A percentile compares a stretch with the other conserved stretches of the same genome.
These are phyloP conservation scores for Ulvella scutata DNA, from an alignment of 139 green algal species.

Conservation along the genomic window DNA sequence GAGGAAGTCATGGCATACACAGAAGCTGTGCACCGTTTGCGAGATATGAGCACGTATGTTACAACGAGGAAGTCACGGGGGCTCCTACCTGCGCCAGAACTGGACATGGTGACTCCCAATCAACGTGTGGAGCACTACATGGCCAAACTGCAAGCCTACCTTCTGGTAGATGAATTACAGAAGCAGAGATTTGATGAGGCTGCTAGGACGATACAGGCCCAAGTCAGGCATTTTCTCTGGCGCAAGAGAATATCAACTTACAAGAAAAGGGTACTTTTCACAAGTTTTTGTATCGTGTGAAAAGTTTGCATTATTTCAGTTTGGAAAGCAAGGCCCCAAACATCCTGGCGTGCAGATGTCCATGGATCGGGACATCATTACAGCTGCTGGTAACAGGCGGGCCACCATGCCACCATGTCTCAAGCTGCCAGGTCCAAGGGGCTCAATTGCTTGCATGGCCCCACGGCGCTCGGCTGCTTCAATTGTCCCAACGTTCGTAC, in stretches of 20 bases:
- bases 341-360: too few relatives aligned
- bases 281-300: background rate
- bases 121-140: background rate
- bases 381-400: background rate
- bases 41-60: background rate
- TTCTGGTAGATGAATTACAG: background rate
- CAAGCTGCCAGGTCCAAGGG: too few relatives aligned
- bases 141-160: background rate
- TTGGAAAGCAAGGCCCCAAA: background rate
- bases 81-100: background rate
- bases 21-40: background rate
- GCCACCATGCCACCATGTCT: background rate
- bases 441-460: too few relatives aligned
- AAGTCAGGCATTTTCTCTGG: background rate
- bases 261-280: too few relatives aligned
- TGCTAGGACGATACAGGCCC: background rate
- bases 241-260: too few relatives aligned
- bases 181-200: background rate
- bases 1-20: background rate
- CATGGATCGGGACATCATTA: background rate
- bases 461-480: too few relatives aligned
- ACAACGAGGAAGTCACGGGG: background rate
- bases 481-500: too few relatives aligned
- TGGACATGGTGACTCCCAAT: background rate
- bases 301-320: background rate